These are phyloP conservation scores for Termitomyces sp. DNA, from an alignment of 768 basidiomycete species.

Conservation along the genomic window DNA sequence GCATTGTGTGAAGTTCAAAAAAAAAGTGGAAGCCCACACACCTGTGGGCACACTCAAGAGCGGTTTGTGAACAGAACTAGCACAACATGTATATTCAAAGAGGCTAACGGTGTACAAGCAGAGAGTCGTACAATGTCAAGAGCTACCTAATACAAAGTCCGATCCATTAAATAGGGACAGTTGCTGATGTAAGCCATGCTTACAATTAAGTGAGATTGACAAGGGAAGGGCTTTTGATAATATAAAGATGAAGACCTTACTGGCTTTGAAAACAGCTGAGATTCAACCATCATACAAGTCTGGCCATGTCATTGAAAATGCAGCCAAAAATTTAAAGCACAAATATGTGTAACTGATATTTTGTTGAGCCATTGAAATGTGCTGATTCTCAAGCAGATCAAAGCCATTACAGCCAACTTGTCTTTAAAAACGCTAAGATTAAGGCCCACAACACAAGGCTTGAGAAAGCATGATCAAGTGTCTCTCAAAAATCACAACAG, in stretches of 20 bases:
- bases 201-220: background rate
- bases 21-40: too few species aligned
- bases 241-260: background rate
- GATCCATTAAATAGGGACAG: too few species aligned
- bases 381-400: background rate
- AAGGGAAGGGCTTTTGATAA: background rate
- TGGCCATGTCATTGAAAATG: background rate
- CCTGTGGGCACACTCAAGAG: too few species aligned
- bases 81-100: too few species aligned
- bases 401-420: background rate
- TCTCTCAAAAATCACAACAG: background rate
- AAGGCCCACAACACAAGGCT: background rate
- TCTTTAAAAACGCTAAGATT: slow-evolving; percentile 1
- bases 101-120: too few species aligned
- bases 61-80: too few species aligned
- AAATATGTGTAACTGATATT: background rate
- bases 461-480: background rate
- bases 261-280: background rate
- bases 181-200: too few species aligned
- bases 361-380: background rate
- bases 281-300: background rate
- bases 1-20: too few species aligned
- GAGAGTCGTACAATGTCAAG: too few species aligned
- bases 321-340: background rate
- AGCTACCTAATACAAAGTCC: too few species aligned